A percentile compares a stretch with the other conserved stretches of the same genome.
Evolutionary conservation across 1,284 basidiomycete species (phyloP).

Genomic region (Xerocomus minutiporus): DNA sequence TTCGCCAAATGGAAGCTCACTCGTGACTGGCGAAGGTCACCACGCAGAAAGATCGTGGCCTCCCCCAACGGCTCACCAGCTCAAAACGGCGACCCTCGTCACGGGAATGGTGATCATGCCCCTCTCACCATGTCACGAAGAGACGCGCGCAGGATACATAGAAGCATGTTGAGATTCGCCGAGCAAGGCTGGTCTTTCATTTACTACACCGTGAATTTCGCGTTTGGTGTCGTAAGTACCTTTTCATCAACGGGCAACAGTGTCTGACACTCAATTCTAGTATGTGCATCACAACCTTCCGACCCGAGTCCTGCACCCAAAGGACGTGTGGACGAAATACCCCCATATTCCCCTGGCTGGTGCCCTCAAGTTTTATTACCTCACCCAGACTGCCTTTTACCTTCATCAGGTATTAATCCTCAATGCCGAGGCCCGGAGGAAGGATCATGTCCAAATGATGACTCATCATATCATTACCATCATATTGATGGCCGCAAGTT

Average conservation of each 20-base stretch:
- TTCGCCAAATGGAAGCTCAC: conserved; percentile 71
- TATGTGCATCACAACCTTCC: conserved; percentile 76
- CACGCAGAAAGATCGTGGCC: conserved; percentile 26
- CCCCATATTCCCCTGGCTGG: conserved; percentile 77
- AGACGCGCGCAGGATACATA: conserved; percentile 56
- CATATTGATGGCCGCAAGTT: conserved; percentile 72
- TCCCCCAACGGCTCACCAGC: conserved; percentile 31
- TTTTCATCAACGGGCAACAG: conserved; percentile 1
- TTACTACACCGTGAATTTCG: conserved; percentile 77
- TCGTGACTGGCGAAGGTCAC: conserved; percentile 40
- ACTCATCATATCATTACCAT: conserved; percentile 91
- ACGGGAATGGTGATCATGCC: conserved; percentile 12
- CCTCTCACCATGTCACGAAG: conserved; percentile 32
- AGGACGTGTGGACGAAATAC: conserved; percentile 77
- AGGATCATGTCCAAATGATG: conserved; percentile 96
- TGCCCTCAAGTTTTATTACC: conserved; percentile 87
- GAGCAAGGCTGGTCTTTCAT: conserved; percentile 91
- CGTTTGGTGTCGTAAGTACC: conserved; percentile 75
- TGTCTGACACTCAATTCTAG: conserved; percentile 38
- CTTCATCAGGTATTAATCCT: conserved; percentile 88
- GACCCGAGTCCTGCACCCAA: conserved; percentile 61
- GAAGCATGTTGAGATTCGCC: conserved; percentile 81
- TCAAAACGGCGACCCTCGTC: conserved; percentile 24
- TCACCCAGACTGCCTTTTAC: conserved; percentile 91
- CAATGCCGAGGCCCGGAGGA: conserved; percentile 88